Conservation (phyloP, 2,329 filamentous ascomycete species). For the Lizonia empirigonia region DNA sequence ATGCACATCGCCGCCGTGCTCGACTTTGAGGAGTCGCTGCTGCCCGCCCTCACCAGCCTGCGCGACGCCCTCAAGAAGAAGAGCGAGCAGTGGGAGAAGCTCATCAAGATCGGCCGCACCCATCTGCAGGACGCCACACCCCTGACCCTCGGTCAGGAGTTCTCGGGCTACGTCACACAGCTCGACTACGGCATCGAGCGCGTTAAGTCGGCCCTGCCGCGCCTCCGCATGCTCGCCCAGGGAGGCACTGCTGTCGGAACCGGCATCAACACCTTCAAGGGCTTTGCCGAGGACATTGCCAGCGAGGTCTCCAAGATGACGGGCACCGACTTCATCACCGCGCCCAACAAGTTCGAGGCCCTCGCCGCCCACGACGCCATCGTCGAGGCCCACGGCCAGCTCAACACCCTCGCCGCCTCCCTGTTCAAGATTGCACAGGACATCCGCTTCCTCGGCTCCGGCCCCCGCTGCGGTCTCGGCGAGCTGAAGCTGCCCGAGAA, state of each 20-base stretch:
- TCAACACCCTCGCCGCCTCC: slow-evolving; percentile 90
- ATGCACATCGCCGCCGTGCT: slow-evolving; percentile 99
- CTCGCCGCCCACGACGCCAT: slow-evolving; percentile 95
- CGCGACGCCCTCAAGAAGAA: slow-evolving; percentile 85
- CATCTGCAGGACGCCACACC: slow-evolving; percentile 98
- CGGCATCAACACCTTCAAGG: slow-evolving; percentile 95
- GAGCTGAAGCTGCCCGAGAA: slow-evolving; percentile 95
- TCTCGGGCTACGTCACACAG: slow-evolving; percentile 96
- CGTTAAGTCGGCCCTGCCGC: slow-evolving; percentile 79
- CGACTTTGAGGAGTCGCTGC: slow-evolving; percentile 83
- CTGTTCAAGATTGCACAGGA: slow-evolving; percentile 99
- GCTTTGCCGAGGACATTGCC: slow-evolving; percentile 92
- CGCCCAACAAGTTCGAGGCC: slow-evolving; percentile 98
- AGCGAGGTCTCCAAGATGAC: slow-evolving; percentile 91
- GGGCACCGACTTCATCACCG: slow-evolving; percentile 90
- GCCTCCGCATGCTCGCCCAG: slow-evolving; percentile 86
- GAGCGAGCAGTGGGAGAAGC: slow-evolving; percentile 85
- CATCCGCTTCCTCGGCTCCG: slow-evolving; percentile 94
- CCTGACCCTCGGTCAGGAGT: slow-evolving; percentile 93
- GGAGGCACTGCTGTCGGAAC: slow-evolving; percentile 97
- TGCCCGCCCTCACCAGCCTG: slow-evolving; percentile 82
- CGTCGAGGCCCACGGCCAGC: slow-evolving; percentile 88
- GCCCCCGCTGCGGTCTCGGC: slow-evolving; percentile 91
- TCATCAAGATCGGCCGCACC: slow-evolving; percentile 99
- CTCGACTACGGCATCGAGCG: slow-evolving; percentile 89